phyloP scores from a whole-genome alignment of 164 flowering plant species.

The Umbilicus rupestris region DNA sequence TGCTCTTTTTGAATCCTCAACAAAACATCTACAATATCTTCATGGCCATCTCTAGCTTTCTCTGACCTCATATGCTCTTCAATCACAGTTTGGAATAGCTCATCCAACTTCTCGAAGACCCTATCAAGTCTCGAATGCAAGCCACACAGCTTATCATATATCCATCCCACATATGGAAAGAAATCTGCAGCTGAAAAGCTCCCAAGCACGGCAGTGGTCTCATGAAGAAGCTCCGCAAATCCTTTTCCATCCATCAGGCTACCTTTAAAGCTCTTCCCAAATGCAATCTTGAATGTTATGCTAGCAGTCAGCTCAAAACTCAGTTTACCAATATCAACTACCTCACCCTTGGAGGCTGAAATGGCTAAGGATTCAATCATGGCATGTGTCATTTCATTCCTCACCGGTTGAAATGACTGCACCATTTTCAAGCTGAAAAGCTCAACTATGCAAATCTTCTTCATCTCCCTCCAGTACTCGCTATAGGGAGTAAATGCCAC shows the following conservation, averaged over 20 bases:
- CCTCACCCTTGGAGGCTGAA: neutral
- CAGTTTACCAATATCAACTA: conserved; percentile 12
- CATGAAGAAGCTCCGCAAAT: conserved; percentile 13
- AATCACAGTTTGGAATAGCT: conserved; percentile 1
- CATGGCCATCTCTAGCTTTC: neutral
- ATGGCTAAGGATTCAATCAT: neutral
- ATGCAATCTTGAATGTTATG: conserved; percentile 19
- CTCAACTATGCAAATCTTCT: neutral
- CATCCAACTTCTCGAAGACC: conserved; percentile 5
- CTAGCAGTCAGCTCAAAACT: conserved; percentile 9
- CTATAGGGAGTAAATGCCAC: neutral
- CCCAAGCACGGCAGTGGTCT: conserved; percentile 4
- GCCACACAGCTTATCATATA: conserved; percentile 1
- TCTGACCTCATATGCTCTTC: conserved; percentile 5
- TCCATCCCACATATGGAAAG: conserved; percentile 10
- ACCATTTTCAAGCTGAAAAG: neutral
- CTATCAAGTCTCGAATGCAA: neutral
- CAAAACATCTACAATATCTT: conserved; percentile 7
- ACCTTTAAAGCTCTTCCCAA: conserved; percentile 21
- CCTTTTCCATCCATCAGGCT: neutral
- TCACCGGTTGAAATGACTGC: neutral
- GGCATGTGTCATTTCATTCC: neutral
- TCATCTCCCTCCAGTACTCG: neutral
- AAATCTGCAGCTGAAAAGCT: neutral
- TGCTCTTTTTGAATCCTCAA: conserved; percentile 6